Evolutionary conservation across 2,329 filamentous ascomycete species (phyloP).

Genomic region (Microdochium trichocladiopsis): DNA sequence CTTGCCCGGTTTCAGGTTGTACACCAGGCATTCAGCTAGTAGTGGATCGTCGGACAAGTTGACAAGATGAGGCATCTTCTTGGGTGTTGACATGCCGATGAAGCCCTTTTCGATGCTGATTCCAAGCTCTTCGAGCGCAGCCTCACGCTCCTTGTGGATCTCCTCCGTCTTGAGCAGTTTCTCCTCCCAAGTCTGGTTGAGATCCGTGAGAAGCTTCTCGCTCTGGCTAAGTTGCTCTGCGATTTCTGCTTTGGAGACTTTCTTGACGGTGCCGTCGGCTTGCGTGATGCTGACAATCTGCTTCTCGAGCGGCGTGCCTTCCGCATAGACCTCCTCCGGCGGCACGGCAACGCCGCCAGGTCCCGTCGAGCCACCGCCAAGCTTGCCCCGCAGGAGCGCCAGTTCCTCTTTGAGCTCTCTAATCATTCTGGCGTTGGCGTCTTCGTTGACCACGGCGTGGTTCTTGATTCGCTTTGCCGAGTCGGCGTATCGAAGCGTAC

Average conservation of each 20-base stretch:
- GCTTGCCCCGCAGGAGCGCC: conserved; percentile 75
- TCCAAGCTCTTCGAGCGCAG: conserved; percentile 89
- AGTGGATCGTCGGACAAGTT: conserved; percentile 94
- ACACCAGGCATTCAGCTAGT: conserved; percentile 90
- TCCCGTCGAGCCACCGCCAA: conserved; percentile 47
- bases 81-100: conserved; percentile 88
- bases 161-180: conserved; percentile 92
- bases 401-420: conserved; percentile 95
- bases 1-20: conserved; percentile 92
- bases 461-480: conserved; percentile 99
- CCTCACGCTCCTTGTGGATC: conserved; percentile 95
- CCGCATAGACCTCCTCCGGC: conserved; percentile 79
- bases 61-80: conserved; percentile 98
- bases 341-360: conserved; percentile 36
- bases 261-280: conserved; percentile 79
- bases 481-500: conserved; percentile 92
- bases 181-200: conserved; percentile 99
- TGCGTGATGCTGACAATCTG: conserved; percentile 94
- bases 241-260: conserved; percentile 97
- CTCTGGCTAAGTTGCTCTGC: conserved; percentile 93
- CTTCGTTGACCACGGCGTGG: conserved; percentile 97
- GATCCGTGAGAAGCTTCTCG: conserved; percentile 89
- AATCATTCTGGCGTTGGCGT: conserved; percentile 98
- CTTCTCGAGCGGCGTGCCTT: conserved; percentile 86
- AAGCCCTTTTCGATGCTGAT: conserved; percentile 99